phyloP scores from a whole-genome alignment of 345 rosid species.

The Brassica cretica region DNA sequence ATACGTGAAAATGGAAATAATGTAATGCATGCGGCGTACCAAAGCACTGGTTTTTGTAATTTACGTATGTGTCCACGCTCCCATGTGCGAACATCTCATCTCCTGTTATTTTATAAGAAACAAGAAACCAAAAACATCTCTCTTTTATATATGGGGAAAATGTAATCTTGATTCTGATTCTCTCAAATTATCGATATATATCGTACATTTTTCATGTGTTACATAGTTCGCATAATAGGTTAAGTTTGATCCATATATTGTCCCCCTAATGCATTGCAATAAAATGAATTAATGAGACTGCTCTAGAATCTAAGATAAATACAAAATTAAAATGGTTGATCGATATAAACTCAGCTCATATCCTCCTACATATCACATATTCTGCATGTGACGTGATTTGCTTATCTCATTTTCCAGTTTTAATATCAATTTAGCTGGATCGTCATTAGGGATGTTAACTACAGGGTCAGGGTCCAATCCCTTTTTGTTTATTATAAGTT shows the following conservation, averaged over 20 bases:
- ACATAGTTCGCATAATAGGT: neutral
- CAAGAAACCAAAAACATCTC: conserved; percentile 3
- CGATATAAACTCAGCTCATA: conserved; percentile 15
- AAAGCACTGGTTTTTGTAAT: conserved; percentile 23
- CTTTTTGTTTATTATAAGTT: no score
- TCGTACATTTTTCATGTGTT: neutral
- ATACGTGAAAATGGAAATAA: conserved; percentile 16
- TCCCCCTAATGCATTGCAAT: neutral
- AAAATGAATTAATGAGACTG: neutral
- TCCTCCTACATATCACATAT: conserved; percentile 8
- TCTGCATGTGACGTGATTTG: conserved; percentile 24
- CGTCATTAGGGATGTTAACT: no score
- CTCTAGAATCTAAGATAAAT: neutral
- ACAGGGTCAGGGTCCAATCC: no score
- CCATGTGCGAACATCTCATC: conserved; percentile 26
- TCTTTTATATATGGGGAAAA: neutral
- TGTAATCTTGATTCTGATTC: neutral
- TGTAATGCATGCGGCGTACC: conserved; percentile 35
- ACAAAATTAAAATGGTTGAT: neutral
- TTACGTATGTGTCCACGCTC: conserved; percentile 28
- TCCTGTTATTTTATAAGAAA: neutral
- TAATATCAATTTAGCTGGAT: neutral
- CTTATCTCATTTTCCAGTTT: neutral
- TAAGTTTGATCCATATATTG: neutral
- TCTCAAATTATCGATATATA: neutral